Percentiles rank a stretch among this genome's conserved stretches.
These are phyloP conservation scores for Sungouiozyma intestinalis DNA, from an alignment of 805 yeast genomes.

Conservation along the genomic window DNA sequence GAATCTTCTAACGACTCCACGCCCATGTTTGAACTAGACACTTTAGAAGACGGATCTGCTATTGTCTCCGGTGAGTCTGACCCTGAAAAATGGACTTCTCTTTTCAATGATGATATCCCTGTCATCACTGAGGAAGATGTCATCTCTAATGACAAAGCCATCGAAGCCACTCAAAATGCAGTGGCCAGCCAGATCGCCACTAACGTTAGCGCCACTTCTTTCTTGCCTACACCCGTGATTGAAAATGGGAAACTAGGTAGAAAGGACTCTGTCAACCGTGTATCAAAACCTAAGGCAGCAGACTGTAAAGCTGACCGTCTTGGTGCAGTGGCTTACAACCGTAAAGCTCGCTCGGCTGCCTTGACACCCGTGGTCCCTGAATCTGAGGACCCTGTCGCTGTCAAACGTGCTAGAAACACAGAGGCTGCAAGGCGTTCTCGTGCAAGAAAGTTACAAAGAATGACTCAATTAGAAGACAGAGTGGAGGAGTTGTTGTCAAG, in stretches of 20 bases:
- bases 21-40: slow-evolving; percentile 42
- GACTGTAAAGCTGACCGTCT: slow-evolving; percentile 46
- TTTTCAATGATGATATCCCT: slow-evolving; percentile 39
- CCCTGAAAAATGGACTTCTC: slow-evolving; percentile 49
- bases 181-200: slow-evolving; percentile 2
- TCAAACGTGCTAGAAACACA: slow-evolving; percentile 89
- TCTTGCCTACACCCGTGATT: slow-evolving; percentile 27
- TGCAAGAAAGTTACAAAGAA: slow-evolving; percentile 84
- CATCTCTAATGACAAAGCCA: slow-evolving; percentile 14
- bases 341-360: slow-evolving; percentile 67
- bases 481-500: slow-evolving; percentile 54
- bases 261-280: slow-evolving; percentile 14
- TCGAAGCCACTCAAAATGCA: slow-evolving; percentile 11
- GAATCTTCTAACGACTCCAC: slow-evolving; percentile 40
- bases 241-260: slow-evolving; percentile 17
- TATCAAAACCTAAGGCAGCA: slow-evolving; percentile 8
- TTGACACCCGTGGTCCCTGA: slow-evolving; percentile 58
- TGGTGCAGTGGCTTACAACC: slow-evolving; percentile 66
- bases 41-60: slow-evolving; percentile 8
- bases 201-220: slow-evolving; percentile 11
- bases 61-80: slow-evolving; percentile 11
- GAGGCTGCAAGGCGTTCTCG: slow-evolving; percentile 95
- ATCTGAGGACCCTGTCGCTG: slow-evolving; percentile 52
- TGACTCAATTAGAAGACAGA: slow-evolving; percentile 68
- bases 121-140: slow-evolving; percentile 30